Evolutionary conservation across 1,139 yeast genomes (phyloP).

Genomic region (Saccharomyces hybrid): DNA sequence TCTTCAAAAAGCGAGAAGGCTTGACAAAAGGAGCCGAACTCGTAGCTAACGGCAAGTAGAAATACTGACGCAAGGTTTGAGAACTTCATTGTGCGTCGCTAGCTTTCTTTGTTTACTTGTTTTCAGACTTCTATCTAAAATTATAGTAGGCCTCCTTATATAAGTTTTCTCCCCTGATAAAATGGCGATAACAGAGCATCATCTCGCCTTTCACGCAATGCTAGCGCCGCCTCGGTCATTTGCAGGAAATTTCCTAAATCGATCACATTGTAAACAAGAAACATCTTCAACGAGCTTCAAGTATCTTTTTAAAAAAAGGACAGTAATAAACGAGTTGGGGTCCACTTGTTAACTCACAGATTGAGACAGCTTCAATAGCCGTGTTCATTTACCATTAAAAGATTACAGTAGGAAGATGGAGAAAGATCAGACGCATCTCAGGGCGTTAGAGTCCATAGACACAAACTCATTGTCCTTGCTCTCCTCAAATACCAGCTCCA

Average conservation of each 20-base stretch:
- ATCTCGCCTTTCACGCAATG: background rate
- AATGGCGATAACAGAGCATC: background rate
- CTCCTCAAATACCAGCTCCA: conserved; percentile 9
- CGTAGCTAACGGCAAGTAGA: background rate
- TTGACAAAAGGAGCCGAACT: background rate
- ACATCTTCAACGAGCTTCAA: background rate
- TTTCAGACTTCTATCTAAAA: no score
- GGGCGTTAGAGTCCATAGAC: conserved; percentile 24
- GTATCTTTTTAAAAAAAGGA: background rate
- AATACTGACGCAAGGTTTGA: background rate
- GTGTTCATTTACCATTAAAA: no score
- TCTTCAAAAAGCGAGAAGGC: conserved; percentile 9
- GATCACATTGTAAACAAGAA: background rate
- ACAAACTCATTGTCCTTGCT: conserved; percentile 21
- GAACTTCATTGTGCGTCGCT: background rate
- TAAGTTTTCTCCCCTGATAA: background rate
- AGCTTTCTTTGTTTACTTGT: background rate
- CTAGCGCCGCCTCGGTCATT: background rate
- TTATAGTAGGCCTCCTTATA: background rate
- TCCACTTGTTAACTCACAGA: no score
- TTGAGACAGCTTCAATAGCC: no score
- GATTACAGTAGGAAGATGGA: conserved; percentile 1
- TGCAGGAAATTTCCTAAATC: background rate
- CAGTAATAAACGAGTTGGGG: background rate
- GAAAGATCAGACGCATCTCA: conserved; percentile 17